Percentiles rank a stretch among this genome's conserved stretches.
Conservation (phyloP, 192 early-diverging fungal species). For the Coemansia sp. region DNA sequence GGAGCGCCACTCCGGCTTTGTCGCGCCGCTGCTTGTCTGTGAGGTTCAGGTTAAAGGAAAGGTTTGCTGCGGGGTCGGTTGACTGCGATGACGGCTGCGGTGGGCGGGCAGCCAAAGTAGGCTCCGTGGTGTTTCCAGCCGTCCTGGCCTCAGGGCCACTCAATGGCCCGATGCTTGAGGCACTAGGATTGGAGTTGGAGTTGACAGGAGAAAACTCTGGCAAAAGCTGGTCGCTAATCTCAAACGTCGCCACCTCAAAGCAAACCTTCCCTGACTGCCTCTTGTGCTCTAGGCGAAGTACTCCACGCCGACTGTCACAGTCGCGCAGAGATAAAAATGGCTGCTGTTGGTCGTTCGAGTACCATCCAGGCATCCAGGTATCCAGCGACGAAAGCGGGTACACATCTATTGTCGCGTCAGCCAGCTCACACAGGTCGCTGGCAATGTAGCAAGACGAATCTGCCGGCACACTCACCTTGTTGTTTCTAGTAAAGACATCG, state of each 20-base stretch:
- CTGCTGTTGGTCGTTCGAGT: slow-evolving; percentile 30
- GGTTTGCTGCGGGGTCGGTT: slow-evolving; percentile 71
- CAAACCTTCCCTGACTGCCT: slow-evolving; percentile 49
- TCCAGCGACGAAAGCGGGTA: slow-evolving; percentile 29
- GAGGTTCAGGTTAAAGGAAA: slow-evolving; percentile 83
- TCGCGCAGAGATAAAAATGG: slow-evolving; percentile 33
- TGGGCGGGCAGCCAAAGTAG: neutral
- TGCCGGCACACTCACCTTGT: no score
- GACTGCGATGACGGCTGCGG: slow-evolving; percentile 3
- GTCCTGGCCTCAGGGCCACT: neutral
- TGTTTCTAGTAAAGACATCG: slow-evolving; percentile 9
- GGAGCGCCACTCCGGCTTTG: slow-evolving; percentile 75
- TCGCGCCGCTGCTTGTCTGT: slow-evolving; percentile 82
- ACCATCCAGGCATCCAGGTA: slow-evolving; percentile 57
- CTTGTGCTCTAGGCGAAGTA: slow-evolving; percentile 44
- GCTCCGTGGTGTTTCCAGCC: neutral
- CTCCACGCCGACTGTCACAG: slow-evolving; percentile 32
- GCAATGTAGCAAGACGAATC: neutral
- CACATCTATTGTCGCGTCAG: slow-evolving; percentile 45
- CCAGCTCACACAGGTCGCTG: slow-evolving; percentile 19
- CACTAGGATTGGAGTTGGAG: neutral
- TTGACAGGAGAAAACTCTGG: slow-evolving; percentile 24
- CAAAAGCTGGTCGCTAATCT: slow-evolving; percentile 22
- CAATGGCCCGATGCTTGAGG: neutral
- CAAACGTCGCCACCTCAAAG: slow-evolving; percentile 40